Evolutionary conservation across 805 yeast genomes (phyloP).

Genomic region (Saccharomycopsis sp.): DNA sequence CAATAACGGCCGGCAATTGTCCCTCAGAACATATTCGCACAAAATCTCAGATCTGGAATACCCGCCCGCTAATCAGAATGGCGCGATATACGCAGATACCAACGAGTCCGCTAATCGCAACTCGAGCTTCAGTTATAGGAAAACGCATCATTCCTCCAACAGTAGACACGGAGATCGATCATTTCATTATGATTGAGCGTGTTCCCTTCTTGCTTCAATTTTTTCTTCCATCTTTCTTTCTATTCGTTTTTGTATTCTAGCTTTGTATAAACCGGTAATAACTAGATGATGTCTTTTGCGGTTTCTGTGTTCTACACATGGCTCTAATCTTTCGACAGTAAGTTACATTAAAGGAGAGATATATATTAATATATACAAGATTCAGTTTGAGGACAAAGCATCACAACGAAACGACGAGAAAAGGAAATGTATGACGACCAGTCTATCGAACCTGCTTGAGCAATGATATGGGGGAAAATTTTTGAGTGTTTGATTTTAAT

Average conservation of each 20-base stretch:
- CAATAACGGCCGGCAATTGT: not conserved
- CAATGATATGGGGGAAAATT: too few species aligned
- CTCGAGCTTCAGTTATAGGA: not conserved
- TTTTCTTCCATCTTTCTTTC: not conserved
- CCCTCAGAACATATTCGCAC: not conserved
- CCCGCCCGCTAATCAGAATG: too few species aligned
- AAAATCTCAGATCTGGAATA: not conserved
- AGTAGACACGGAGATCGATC: not conserved
- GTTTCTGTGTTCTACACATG: not conserved
- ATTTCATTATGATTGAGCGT: not conserved
- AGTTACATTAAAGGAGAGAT: not conserved
- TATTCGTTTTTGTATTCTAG: not conserved
- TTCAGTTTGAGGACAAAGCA: not conserved
- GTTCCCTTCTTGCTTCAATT: not conserved
- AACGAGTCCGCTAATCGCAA: not conserved
- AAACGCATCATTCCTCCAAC: not conserved
- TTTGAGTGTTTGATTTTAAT: not conserved
- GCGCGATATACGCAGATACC: not conserved
- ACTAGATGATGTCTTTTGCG: too few species aligned
- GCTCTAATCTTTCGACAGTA: not conserved
- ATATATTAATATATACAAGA: conserved; percentile 4
- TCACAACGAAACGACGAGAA: too few species aligned
- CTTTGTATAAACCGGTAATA: too few species aligned
- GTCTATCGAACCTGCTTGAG: not conserved
- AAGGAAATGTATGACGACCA: not conserved